Conservation (phyloP, 2,329 filamentous ascomycete species). For the Magnaporthiopsis incrustans region DNA sequence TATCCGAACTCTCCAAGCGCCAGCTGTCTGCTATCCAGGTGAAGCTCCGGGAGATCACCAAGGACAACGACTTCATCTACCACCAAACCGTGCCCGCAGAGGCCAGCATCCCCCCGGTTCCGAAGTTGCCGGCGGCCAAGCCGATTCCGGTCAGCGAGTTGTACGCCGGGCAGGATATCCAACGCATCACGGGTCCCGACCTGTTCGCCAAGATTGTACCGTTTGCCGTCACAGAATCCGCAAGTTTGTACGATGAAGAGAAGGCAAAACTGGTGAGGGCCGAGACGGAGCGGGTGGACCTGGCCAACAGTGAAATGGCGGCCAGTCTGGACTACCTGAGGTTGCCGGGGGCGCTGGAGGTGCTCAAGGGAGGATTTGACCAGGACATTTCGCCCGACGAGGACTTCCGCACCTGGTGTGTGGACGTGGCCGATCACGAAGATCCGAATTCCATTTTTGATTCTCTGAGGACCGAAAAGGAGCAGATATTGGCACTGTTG, state of each 20-base stretch:
- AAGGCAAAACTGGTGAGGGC: conserved; percentile 93
- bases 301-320: conserved; percentile 91
- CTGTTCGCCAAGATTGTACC: conserved; percentile 96
- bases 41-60: conserved; percentile 65
- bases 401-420: conserved; percentile 90
- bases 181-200: conserved; percentile 92
- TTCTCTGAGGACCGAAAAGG: conserved; percentile 67
- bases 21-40: conserved; percentile 76
- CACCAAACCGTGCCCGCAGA: conserved; percentile 87
- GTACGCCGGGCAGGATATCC: conserved; percentile 95
- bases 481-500: conserved; percentile 61
- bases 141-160: conserved; percentile 94
- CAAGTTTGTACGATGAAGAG: conserved; percentile 95
- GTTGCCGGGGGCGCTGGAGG: conserved; percentile 78
- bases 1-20: conserved; percentile 77
- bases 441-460: conserved; percentile 75
- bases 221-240: conserved; percentile 90
- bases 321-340: conserved; percentile 91
- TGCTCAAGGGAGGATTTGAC: conserved; percentile 87
- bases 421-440: conserved; percentile 81
- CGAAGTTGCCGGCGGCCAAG: conserved; percentile 91
- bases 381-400: conserved; percentile 82
- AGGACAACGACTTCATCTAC: conserved; percentile 98
- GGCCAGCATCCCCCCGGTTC: conserved; percentile 69
- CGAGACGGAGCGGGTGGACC: conserved; percentile 87